Evolutionary conservation across 495 filamentous ascomycete genomes (phyloP), one percentile per base, ranked within the genome.

Genomic region (Haplographium delicatum): DNA sequence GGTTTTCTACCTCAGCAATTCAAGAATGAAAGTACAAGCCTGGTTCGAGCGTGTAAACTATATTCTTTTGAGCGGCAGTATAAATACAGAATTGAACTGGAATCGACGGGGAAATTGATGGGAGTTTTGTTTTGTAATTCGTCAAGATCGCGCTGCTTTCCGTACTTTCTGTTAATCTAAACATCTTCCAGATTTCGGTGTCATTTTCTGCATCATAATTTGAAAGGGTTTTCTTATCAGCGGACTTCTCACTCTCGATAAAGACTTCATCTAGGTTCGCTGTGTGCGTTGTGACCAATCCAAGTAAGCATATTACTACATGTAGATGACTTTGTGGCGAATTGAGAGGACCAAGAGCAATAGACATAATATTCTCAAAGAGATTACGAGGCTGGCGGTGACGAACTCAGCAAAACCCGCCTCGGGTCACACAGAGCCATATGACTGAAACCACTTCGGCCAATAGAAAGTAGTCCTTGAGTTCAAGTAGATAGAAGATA

Each of bases 251-350:
- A 22, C 40, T 43, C 40, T 43, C 40, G 40, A 43, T 43, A 20
- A 43, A 19, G 20, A 43, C 16, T 22, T 43, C 16, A 25, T 43
- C 40, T 8, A 43, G 40, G 40, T 43, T 43, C 40, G 40, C 40
- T 43, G 40, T 15, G 22, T 22, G 40, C 40, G 40, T 8, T 43
- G 40, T 43, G 40, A 43, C 25, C 15, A 43, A 43, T 43, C 40
- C 20, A 43, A 43, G 40, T 43, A 43, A 25, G 22, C 40, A 43
- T 43, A 43, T 43, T 43, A 22, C 40, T 43, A 22, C 40, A 43
- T 43, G 40, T 8, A 43, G 40, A 20, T 43, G 20, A 43, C 25
- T 43, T 22, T 43, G 40, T 25, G 40, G 40, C 5, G 40, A 43
- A 25, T 25, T 22, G 40, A 8, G 40, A 25, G 40, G 40, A 15